A percentile compares a stretch with the other conserved stretches of the same genome.
Conservation (phyloP, 257 asterid species). For the Solanum bulbocastanum region DNA sequence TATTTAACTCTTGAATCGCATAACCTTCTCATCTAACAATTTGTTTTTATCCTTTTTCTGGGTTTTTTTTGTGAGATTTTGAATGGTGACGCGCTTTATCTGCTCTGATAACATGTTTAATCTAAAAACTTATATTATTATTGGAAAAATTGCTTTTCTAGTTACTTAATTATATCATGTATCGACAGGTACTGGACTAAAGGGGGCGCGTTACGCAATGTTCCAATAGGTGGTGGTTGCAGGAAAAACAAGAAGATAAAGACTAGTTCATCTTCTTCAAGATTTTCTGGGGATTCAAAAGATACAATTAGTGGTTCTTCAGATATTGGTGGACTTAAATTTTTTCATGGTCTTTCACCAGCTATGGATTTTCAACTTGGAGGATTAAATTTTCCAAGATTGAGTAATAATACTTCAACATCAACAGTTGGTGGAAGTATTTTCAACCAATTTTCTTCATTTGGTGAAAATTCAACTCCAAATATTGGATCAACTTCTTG, state of each 20-base stretch:
- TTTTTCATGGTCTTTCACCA: constrained; percentile 61
- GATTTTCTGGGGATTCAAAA: constrained; percentile 29
- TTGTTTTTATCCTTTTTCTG: neutral
- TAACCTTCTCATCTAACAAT: neutral
- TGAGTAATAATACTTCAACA: neutral
- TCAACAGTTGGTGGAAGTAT: constrained; percentile 10
- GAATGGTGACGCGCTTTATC: neutral
- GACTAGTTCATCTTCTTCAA: constrained; percentile 21
- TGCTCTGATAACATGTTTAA: neutral
- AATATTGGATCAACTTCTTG: constrained; percentile 24
- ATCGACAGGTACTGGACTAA: constrained; percentile 55
- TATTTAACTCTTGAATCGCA: neutral
- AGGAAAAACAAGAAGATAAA: constrained; percentile 70
- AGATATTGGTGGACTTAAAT: constrained; percentile 49
- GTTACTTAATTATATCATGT: neutral
- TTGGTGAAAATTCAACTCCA: constrained; percentile 21
- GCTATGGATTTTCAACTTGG: constrained; percentile 81
- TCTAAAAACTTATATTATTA: neutral
- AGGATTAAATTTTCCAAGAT: constrained; percentile 22
- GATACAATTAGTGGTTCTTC: constrained; percentile 22
- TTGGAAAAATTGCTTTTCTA: neutral
- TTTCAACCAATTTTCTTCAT: constrained; percentile 27
- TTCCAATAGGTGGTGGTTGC: constrained; percentile 92
- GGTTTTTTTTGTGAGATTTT: neutral
- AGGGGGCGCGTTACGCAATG: constrained; percentile 84